Evolutionary conservation across 139 green algal genomes (phyloP), one percentile per base, ranked within the genome.

Genomic region (Micromonas commoda): DNA sequence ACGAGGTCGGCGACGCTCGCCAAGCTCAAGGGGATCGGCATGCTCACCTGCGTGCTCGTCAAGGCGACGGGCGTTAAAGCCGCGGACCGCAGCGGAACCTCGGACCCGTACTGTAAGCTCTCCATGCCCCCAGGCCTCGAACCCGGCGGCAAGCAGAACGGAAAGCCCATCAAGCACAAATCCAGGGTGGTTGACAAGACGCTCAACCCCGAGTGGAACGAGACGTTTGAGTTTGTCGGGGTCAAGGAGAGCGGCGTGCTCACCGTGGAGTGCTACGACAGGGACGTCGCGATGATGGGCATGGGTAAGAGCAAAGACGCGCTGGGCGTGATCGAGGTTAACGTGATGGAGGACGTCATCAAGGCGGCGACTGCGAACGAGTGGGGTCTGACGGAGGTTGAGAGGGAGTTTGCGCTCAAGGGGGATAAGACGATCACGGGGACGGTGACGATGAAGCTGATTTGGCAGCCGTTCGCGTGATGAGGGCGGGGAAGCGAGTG

Each of bases 121-220:
- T n/a, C 32, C 4, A 39, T 71, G 64, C 61, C 61, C 31, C 5
- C 19, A 21, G n/a, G n/a, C n/a, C n/a, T n/a, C n/a, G 9, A 31
- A 13, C 5, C 61, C 19, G 4, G 31, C 32, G 61, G 19, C 32
- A 68, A 21, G 31, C 9, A 31, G 61, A 21, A 63, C 52, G 20
- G n/a, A n/a, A n/a, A 71, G 33, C 5, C 16, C 33, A 23, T 51
- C 33, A 13, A 38, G n/a, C 33, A 71, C 64, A 39, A n/a, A 3
- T 45, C n/a, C n/a, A 71, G 45, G 64, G 28, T 71, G n/a, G 13
- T 51, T 13, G 4, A 71, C 2, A 71, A 71, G 64, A 71, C 32
- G 13, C 26, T 71, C 4, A 38, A 71, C 33, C 64, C 64, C 4
- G 64, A 71, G 29, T 71, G 32, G 32, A 38, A 38, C 29, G 64